Evolutionary conservation across 1,284 basidiomycete species (phyloP).

Genomic region (Malassezia equina): DNA sequence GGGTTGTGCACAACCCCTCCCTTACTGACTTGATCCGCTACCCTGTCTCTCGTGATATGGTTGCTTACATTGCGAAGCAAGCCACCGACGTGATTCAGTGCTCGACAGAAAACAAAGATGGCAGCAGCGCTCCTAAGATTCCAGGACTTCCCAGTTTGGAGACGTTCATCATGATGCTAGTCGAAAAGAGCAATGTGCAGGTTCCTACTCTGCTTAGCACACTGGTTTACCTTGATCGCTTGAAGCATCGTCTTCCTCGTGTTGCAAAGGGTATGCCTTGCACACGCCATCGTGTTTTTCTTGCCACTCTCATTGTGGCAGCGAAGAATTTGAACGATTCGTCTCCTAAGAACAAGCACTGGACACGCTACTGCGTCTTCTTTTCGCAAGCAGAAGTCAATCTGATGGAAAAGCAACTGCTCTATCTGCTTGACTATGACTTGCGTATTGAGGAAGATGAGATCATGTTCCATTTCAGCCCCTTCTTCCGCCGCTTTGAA

Average conservation of each 20-base stretch:
- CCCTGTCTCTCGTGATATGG: conserved; percentile 45
- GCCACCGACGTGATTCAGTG: conserved; percentile 47
- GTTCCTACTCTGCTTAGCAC: conserved; percentile 83
- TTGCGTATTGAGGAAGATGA: conserved; percentile 47
- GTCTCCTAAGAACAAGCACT: conserved; percentile 71
- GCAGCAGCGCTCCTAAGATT: background rate
- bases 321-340: conserved; percentile 97
- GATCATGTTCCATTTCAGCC: conserved; percentile 42
- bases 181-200: conserved; percentile 77
- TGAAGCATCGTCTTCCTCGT: conserved; percentile 67
- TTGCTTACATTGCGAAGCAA: conserved; percentile 44
- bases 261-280: conserved; percentile 82
- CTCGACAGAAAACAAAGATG: conserved; percentile 12
- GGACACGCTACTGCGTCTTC: conserved; percentile 57
- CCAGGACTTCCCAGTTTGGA: conserved; percentile 62
- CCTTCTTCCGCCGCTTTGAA: conserved; percentile 45
- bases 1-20: conserved; percentile 43
- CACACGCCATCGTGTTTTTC: conserved; percentile 86
- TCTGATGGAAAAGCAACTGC: conserved; percentile 80
- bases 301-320: conserved; percentile 87
- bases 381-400: conserved; percentile 65
- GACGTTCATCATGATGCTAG: conserved; percentile 74
- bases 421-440: conserved; percentile 48
- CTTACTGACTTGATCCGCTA: conserved; percentile 45
- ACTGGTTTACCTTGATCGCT: conserved; percentile 80